Percentiles rank a stretch among this genome's conserved stretches.
Conservation (phyloP, 306 rosid genomes). For the Cyclanthera cordifolia region DNA sequence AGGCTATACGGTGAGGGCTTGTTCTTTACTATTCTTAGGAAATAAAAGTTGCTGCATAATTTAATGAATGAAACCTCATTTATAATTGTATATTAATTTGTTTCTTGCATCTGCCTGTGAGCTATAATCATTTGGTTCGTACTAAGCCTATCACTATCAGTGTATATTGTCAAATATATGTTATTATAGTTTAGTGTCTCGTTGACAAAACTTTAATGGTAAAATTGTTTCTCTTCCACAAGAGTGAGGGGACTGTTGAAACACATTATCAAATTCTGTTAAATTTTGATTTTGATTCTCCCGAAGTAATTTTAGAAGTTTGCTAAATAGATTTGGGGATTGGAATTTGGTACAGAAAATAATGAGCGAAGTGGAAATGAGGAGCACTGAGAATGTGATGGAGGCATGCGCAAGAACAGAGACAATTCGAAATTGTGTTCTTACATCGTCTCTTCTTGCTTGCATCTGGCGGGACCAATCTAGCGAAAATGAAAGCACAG, state of each 20-base stretch:
- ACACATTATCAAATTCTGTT: no score
- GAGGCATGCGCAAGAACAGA: conserved; percentile 65
- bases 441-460: conserved; percentile 78
- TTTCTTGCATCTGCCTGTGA: neutral
- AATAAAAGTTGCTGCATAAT: neutral
- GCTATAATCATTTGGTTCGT: neutral
- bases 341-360: conserved; percentile 39
- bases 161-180: no score
- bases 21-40: neutral
- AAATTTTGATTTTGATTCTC: no score
- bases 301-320: neutral
- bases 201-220: no score
- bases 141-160: no score
- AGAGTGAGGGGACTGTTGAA: no score
- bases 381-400: conserved; percentile 61
- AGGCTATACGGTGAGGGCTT: conserved; percentile 54
- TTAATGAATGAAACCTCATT: neutral
- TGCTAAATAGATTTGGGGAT: neutral
- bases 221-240: no score
- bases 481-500: neutral
- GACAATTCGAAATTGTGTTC: conserved; percentile 52
- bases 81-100: no score
- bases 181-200: no score
- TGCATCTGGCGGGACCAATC: conserved; percentile 52
- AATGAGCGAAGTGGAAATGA: conserved; percentile 72